Conservation (phyloP, 1,284 basidiomycete genomes). For the Veloboletus limbatus region DNA sequence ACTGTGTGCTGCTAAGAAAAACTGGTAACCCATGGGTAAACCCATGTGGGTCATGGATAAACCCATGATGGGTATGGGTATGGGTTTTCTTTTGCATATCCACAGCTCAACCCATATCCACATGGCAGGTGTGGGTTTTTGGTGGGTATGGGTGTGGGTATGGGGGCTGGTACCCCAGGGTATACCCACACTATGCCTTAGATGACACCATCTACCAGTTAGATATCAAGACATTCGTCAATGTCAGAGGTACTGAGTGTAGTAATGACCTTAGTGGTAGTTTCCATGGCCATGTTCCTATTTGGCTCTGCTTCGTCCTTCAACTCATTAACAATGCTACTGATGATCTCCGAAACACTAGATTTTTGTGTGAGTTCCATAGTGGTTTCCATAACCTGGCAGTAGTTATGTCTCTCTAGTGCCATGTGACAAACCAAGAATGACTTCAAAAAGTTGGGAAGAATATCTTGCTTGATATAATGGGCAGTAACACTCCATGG, state of each 20-base stretch:
- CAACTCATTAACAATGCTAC: constrained; percentile 92
- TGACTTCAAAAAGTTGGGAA: constrained; percentile 99
- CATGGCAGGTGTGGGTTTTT: too few species aligned
- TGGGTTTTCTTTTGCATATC: too few species aligned
- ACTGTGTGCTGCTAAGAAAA: too few species aligned
- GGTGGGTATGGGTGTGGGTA: too few species aligned
- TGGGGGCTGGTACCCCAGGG: too few species aligned
- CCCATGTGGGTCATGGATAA: too few species aligned
- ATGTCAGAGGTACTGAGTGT: constrained; percentile 94
- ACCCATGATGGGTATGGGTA: too few species aligned
- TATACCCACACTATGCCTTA: too few species aligned
- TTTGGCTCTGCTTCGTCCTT: constrained; percentile 98
- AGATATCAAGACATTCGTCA: constrained; percentile 92
- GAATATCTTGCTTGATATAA: constrained; percentile 95
- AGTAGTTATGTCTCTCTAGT: constrained; percentile 92
- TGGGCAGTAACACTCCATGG: constrained; percentile 93
- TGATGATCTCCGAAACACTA: constrained; percentile 94
- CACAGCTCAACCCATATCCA: too few species aligned
- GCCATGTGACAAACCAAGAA: constrained; percentile 99
- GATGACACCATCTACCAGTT: constrained; percentile 97
- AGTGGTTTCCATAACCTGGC: constrained; percentile 97
- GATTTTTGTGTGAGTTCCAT: constrained; percentile 97
- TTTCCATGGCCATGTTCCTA: constrained; percentile 99
- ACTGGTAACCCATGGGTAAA: too few species aligned
- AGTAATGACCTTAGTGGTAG: constrained; percentile 94